A percentile compares a stretch with the other conserved stretches of the same genome.
Conservation (phyloP, 176 grass and related monocot species). For the Phoenix dactylifera region DNA sequence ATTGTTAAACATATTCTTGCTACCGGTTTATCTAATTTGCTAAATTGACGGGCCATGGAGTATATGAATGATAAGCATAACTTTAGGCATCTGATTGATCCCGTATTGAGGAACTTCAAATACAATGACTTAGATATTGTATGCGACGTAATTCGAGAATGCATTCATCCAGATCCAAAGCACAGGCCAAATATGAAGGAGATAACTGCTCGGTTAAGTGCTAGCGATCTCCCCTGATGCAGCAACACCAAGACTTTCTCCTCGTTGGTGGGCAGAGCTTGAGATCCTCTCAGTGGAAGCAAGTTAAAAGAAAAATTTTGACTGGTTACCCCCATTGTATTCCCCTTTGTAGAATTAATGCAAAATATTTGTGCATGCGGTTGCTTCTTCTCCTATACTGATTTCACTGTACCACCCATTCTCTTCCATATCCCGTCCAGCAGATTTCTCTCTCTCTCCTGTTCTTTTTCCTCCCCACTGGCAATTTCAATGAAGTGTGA, state of each 20-base stretch:
- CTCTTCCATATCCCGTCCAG: no score
- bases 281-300: no score
- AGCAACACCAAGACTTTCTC: constrained; percentile 62
- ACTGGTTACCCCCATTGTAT: no score
- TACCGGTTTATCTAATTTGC: not conserved
- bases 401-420: no score
- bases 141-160: constrained; percentile 60
- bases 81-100: constrained; percentile 39
- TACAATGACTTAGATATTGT: constrained; percentile 42
- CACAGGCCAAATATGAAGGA: constrained; percentile 47
- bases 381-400: no score
- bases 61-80: constrained; percentile 49
- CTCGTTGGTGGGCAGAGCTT: constrained; percentile 95
- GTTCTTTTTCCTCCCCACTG: no score
- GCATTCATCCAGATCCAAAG: constrained; percentile 38
- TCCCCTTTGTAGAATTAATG: no score
- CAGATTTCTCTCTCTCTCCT: no score
- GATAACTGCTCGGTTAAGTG: constrained; percentile 31
- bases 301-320: no score
- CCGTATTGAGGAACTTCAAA: constrained; percentile 35
- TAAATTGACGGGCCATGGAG: constrained; percentile 40
- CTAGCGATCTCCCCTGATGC: constrained; percentile 55
- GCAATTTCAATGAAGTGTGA: no score
- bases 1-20: no score
- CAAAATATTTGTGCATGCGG: no score